Evolutionary conservation across 495 filamentous ascomycete species (phyloP), one percentile per base, ranked within the genome.

Genomic region (Aspergillus diversus): DNA sequence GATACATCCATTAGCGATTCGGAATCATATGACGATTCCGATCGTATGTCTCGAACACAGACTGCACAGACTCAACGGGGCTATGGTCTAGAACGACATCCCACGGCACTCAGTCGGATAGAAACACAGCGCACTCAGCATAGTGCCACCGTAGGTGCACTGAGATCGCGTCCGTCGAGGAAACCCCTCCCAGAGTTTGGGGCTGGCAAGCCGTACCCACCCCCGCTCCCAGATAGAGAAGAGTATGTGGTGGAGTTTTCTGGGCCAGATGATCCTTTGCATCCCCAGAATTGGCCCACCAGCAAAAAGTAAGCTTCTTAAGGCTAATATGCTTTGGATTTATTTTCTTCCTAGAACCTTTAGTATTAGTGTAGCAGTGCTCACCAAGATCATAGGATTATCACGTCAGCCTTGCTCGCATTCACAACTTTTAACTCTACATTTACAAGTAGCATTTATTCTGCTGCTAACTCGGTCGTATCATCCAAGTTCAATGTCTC

Each of bases 221-320:
- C 90, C 5, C 79, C 74, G 0, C 71, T 96, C 46, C 90, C 90
- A 5, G 85, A 85, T 27, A 81, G 83, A 66, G 92, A 95, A 66
- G 87, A 89, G 61, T 96, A 95, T 77, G 91, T 96, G 2, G 92
- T 97, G 16, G 92, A 94, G 66, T 96, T 96, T 64, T 85, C 88
- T 54, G 90, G 92, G 0, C 86, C 84, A 1, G 83, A 91, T 65
- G 92, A 97, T 72, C 91, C 91, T 9, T 67, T 89, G 48, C 89
- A 96, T 73, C 89, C 92, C 0, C 88, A 90, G 74, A 96, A 96
- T 73, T 97, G 92, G 92, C 80, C 89, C 0, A 69, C 90, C 32
- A 82, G 68, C 63, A 92, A 89, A 77, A 96, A 96, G 88, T 90
- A 74, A 55, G 85, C 17, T 21, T 8, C n/a, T 5, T 13, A 12